Base-by-base conservation (phyloP, 192 early-diverging fungal species). In the Rhizophlyctis rosea region DNA sequence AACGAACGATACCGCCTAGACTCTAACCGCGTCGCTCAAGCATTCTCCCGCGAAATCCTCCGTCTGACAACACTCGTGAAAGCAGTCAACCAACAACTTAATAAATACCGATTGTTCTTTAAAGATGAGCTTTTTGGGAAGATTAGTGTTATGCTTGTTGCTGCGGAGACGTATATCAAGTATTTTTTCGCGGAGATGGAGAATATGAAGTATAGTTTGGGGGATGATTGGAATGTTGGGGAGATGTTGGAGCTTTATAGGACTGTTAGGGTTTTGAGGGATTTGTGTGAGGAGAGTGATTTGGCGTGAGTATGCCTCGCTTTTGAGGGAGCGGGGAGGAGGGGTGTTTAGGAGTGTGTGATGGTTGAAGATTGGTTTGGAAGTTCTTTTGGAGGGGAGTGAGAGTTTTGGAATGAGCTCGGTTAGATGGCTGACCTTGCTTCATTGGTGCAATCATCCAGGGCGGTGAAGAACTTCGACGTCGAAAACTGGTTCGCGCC, bases 401-500 rank as follows among this genome's bases (percentile, higher is more conserved):
- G 16, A 3, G 59, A 34, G 29, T 57, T 67, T 32, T 34, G 34
- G 25, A 52, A 62, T 14, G n/a, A n/a, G n/a, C n/a, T n/a, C n/a
- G n/a, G n/a, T n/a, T n/a, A n/a, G n/a, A n/a, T n/a, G n/a, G n/a
- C n/a, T n/a, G n/a, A n/a, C n/a, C n/a, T n/a, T n/a, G n/a, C n/a
- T n/a, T n/a, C n/a, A n/a, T n/a, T n/a, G n/a, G n/a, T n/a, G n/a
- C n/a, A 53, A 66, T 29, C 60, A 33, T 49, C 3, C 11, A 34
- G 24, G 44, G 73, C 71, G 31, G 61, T 68, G 57, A 75, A 67
- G 33, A 62, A 80, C 32, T 86, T 90, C 60, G 85, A 89, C 51
- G 81, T 89, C 50, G 87, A 90, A 51, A 72, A 63, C 1, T 89
- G 82, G 81, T 93, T 93, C 61, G 64, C 71, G 23, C 81, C 82